Percentiles rank a stretch among this genome's conserved stretches.
phyloP scores from a whole-genome alignment of 495 filamentous ascomycete genomes.

The Neurospora hispaniola region DNA sequence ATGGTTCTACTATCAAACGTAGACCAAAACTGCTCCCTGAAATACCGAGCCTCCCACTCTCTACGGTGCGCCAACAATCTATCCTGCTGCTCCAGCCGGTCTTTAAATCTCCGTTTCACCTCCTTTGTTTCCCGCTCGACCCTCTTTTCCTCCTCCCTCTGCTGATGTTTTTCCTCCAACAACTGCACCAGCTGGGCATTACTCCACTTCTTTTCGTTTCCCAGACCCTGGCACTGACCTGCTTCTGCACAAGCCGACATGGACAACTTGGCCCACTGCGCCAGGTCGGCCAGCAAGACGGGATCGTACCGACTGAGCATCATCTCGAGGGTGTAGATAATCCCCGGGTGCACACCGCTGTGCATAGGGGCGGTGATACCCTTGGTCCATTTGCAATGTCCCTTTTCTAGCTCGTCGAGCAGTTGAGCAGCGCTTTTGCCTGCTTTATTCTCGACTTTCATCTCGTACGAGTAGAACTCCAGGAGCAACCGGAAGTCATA shows the following conservation, averaged over 20 bases:
- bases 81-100: background rate
- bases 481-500: background rate
- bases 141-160: background rate
- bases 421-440: background rate
- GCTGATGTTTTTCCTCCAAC: background rate
- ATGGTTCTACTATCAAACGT: background rate
- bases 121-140: background rate
- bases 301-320: background rate
- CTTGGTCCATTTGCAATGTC: background rate
- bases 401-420: background rate
- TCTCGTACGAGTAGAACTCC: background rate
- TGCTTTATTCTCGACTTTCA: background rate
- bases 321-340: background rate
- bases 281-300: background rate
- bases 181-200: background rate
- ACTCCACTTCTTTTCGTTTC: background rate
- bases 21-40: background rate
- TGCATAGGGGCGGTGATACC: background rate
- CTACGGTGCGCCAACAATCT: background rate
- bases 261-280: background rate
- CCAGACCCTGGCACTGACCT: background rate
- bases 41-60: background rate
- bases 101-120: background rate
- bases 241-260: background rate
- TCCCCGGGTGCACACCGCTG: background rate